Percentiles rank a stretch among this genome's conserved stretches.
Evolutionary conservation across 495 filamentous ascomycete genomes (phyloP).

Genomic region (Halenospora varia): DNA sequence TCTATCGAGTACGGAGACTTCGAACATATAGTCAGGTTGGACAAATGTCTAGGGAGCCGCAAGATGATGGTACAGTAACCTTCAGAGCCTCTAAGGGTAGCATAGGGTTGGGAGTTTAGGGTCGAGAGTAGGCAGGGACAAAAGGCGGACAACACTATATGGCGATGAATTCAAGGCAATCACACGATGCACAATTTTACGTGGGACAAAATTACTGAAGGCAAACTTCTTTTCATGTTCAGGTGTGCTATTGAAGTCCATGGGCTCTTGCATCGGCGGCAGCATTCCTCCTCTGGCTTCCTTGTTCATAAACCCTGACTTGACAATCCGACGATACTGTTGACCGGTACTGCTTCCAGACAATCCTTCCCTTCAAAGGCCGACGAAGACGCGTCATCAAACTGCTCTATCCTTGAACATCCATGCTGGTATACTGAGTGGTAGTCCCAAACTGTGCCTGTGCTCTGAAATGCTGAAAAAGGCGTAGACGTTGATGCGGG

Average conservation of each 20-base stretch:
- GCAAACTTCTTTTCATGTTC: slow-evolving; percentile 21
- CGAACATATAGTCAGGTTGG: no score
- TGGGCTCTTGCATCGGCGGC: slow-evolving; percentile 27
- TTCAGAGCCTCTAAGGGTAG: no score
- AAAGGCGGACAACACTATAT: no score
- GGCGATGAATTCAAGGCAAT: no score
- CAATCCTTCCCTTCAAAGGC: slow-evolving; percentile 25
- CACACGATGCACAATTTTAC: no score
- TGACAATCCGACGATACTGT: slow-evolving; percentile 22
- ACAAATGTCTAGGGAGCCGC: no score
- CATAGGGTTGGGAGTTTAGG: no score
- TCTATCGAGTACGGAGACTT: no score
- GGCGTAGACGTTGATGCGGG: slow-evolving; percentile 29
- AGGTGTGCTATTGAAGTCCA: slow-evolving; percentile 23
- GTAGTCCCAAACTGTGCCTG: slow-evolving; percentile 21
- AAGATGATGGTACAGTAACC: no score
- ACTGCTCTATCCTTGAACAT: slow-evolving; percentile 27
- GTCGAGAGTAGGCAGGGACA: no score
- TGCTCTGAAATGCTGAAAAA: slow-evolving; percentile 26
- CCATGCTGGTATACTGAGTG: slow-evolving; percentile 21
- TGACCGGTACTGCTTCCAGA: slow-evolving; percentile 27
- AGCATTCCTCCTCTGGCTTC: slow-evolving; percentile 24
- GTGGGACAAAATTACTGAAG: not conserved
- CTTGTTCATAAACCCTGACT: slow-evolving; percentile 22
- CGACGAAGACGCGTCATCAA: slow-evolving; percentile 26